Base-by-base conservation (phyloP, 2,329 filamentous ascomycete genomes). In the Cytospora chrysosperma region DNA sequence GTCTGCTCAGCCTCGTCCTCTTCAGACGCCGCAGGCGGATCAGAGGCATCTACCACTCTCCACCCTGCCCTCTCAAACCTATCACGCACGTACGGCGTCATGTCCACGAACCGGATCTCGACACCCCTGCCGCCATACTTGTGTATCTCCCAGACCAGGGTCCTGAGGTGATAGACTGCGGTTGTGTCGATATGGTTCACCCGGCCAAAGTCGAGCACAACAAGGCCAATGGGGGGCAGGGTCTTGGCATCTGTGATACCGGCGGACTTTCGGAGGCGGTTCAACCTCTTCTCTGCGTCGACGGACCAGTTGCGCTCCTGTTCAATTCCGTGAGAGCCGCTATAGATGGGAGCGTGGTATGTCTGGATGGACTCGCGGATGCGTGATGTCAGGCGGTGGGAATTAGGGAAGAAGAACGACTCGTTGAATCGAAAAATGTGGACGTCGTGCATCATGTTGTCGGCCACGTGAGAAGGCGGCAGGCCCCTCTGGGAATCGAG, bases 371-470 rank as follows among this genome's bases (percentile, higher is more conserved):
- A 74, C 65, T 86, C 82, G 19, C 85, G 72, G 21, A 83, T 78
- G 9, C 75, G 72, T 2, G 72, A 76, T 55, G 83, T 85, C 64
- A 81, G 73, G 49, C 79, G 75, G 62, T 84, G 83, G 2, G 85
- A 84, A 69, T 88, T 88, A 65, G 81, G 82, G 75, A 88, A 88
- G 72, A 88, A 82, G 40, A 88, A 74, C 1, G 82, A 80, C 62
- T 86, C 82, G 40, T 78, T 80, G 72, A 87, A 85, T 4, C 77
- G 77, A 70, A 88, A 84, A 40, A 88, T 74, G 32, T 82, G 83
- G 1, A 80, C 79, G 67, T 87, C 84, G 2, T 47, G 32, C 55
- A 63, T 19, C 32, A 59, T 62, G 50, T 47, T 47, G 53, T 63
- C 56, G 10, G 60, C 63, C 77, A 73, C 1, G 76, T 80, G 27